phyloP scores from a whole-genome alignment of 257 asterid genomes.

The Solanum piurae region DNA sequence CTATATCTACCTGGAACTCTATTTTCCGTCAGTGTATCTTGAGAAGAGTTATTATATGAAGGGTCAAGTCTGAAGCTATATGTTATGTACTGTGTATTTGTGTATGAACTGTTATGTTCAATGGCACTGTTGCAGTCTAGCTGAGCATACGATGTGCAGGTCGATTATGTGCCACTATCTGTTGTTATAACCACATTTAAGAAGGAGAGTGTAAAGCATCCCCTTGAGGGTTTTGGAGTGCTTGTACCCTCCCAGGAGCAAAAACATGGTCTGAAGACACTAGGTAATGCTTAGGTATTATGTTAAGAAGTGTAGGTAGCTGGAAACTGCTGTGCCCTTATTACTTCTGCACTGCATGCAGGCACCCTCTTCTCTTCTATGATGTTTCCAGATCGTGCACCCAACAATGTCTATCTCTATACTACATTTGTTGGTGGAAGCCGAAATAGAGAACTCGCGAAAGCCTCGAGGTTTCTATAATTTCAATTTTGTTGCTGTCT shows the following conservation, averaged over 20 bases:
- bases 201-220: slow-evolving; percentile 61
- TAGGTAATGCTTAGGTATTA: slow-evolving; percentile 40
- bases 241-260: slow-evolving; percentile 86
- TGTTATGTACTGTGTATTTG: slow-evolving; percentile 2
- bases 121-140: not conserved
- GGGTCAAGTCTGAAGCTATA: not conserved
- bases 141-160: slow-evolving; percentile 29
- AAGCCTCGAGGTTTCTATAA: slow-evolving; percentile 52
- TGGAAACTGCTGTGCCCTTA: not conserved
- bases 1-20: not conserved
- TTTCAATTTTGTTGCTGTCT: not conserved
- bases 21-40: not conserved
- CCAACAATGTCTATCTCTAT: slow-evolving; percentile 63
- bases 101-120: not conserved
- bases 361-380: slow-evolving; percentile 90
- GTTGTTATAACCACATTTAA: slow-evolving; percentile 71
- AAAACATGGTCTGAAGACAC: slow-evolving; percentile 65
- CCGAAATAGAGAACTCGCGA: slow-evolving; percentile 75
- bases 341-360: slow-evolving; percentile 10
- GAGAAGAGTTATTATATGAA: not conserved
- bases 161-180: slow-evolving; percentile 65
- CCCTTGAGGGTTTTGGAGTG: slow-evolving; percentile 95
- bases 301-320: not conserved
- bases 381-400: slow-evolving; percentile 98
- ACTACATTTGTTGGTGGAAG: slow-evolving; percentile 93